Evolutionary conservation across 1,284 basidiomycete species (phyloP).

Genomic region (Agaricales sp.): DNA sequence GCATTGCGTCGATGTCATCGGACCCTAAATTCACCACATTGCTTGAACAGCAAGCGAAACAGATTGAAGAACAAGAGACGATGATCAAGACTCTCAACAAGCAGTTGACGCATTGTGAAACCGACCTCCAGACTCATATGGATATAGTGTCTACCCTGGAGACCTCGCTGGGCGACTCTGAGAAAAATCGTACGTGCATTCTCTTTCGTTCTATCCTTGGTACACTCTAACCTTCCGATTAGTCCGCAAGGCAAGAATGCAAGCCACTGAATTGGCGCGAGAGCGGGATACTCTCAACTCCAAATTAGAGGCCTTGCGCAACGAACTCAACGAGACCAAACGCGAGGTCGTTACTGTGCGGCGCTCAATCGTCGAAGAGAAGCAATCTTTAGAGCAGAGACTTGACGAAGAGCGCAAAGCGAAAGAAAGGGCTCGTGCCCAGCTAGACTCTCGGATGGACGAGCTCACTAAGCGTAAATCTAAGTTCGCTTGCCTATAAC

Average conservation of each 20-base stretch:
- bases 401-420: constrained; percentile 75
- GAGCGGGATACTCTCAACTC: constrained; percentile 67
- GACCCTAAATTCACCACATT: constrained; percentile 50
- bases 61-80: constrained; percentile 73
- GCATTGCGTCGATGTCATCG: constrained; percentile 19
- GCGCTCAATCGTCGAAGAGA: constrained; percentile 73
- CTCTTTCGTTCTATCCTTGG: constrained; percentile 9
- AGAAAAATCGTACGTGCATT: constrained; percentile 70
- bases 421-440: constrained; percentile 74
- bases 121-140: constrained; percentile 85
- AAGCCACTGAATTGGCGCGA: constrained; percentile 76
- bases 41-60: constrained; percentile 66
- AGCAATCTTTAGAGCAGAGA: constrained; percentile 70
- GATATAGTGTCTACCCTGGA: constrained; percentile 80
- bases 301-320: constrained; percentile 56
- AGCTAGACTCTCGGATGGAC: constrained; percentile 78
- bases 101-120: constrained; percentile 84
- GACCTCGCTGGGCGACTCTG: constrained; percentile 76
- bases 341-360: constrained; percentile 70
- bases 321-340: constrained; percentile 65
- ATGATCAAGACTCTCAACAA: constrained; percentile 92
- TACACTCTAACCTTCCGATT: constrained; percentile 12
- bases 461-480: constrained; percentile 75
- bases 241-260: constrained; percentile 87
- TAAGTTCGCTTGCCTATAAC: constrained; percentile 73